Base-by-base conservation (phyloP, 805 yeast genomes). In the Candida sonorensis region DNA sequence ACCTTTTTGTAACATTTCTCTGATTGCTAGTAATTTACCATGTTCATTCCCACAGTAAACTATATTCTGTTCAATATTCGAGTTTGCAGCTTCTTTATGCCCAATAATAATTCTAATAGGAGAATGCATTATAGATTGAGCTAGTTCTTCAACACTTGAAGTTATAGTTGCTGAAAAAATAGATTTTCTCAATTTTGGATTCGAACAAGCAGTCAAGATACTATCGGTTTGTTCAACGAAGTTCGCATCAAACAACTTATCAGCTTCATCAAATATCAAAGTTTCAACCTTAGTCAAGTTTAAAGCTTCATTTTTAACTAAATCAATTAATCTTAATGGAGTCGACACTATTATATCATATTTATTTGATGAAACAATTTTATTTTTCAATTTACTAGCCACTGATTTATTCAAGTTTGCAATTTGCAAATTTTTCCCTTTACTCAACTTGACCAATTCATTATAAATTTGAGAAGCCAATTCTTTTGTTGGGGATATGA, bases 101-200 rank as follows among this genome's bases (percentile, higher is more conserved):
- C 97, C 97, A 46, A 90, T 80, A 38, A 92, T 81, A 25, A 92
- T 75, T 53, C 97, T 74, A 17, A 90, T 67, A 7, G 94, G 88
- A 40, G 83, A 84, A 15, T 67, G 57, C 97, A 90, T 90, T 30
- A 92, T 83, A 17, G 81, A 67, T 23, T 75, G 68, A 3, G 96
- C 95, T 46, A 87, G 67, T 47, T 83, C 88, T 60, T 90, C 98
- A 15, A 90, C 94, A 34, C 81, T 77, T 2, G 96, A 82, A 1
- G 97, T 95, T 37, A 92, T 81, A 0, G 99, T 92, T 7, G 99
- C 99, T 8, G 96, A 85, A 53, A 82, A 90, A 63, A 94, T 79
- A 9, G 92, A 76, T 58, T 79, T 85, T 32, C 78, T 69, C 20
- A 82, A 51, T 33, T 65, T 50, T 40, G 67, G 52, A 50, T 69